Conservation (phyloP, 2,329 filamentous ascomycete genomes). For the Mollisiaceae sp. region DNA sequence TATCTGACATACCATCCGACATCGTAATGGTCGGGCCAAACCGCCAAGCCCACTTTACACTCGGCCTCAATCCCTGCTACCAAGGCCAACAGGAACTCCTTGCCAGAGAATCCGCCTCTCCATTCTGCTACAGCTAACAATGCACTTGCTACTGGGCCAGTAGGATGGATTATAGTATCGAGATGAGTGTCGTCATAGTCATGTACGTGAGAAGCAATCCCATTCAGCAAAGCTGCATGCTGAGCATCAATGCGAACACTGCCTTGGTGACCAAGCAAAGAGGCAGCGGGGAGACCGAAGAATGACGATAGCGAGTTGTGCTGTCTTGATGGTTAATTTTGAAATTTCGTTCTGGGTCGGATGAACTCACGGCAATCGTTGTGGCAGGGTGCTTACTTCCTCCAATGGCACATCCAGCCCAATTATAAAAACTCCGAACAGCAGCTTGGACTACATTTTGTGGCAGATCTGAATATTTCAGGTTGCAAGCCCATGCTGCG, state of each 20-base stretch:
- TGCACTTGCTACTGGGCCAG: conserved; percentile 56
- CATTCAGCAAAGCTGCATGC: conserved; percentile 57
- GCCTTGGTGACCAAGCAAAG: conserved; percentile 43
- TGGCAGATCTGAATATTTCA: conserved; percentile 50
- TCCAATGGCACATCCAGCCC: conserved; percentile 57
- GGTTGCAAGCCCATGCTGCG: conserved; percentile 52
- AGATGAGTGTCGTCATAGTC: conserved; percentile 63
- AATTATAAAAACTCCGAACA: conserved; percentile 57
- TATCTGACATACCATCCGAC: conserved; percentile 49
- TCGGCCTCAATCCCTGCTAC: conserved; percentile 57
- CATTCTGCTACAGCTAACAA: conserved; percentile 54
- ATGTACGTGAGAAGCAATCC: conserved; percentile 59
- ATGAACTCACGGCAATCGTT: conserved; percentile 27
- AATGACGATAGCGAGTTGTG: conserved; percentile 40
- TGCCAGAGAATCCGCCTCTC: conserved; percentile 47
- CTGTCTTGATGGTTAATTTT: conserved; percentile 2
- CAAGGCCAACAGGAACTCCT: conserved; percentile 56
- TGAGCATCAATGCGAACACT: conserved; percentile 47
- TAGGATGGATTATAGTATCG: conserved; percentile 60
- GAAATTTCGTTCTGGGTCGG: conserved; percentile 35
- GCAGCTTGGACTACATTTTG: conserved; percentile 49
- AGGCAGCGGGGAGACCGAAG: conserved; percentile 41
- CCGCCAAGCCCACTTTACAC: conserved; percentile 56
- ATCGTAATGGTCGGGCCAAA: conserved; percentile 60
- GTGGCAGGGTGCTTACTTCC: conserved; percentile 45